Conservation (phyloP, 305 asterid species). For the Ajuga reptans region DNA sequence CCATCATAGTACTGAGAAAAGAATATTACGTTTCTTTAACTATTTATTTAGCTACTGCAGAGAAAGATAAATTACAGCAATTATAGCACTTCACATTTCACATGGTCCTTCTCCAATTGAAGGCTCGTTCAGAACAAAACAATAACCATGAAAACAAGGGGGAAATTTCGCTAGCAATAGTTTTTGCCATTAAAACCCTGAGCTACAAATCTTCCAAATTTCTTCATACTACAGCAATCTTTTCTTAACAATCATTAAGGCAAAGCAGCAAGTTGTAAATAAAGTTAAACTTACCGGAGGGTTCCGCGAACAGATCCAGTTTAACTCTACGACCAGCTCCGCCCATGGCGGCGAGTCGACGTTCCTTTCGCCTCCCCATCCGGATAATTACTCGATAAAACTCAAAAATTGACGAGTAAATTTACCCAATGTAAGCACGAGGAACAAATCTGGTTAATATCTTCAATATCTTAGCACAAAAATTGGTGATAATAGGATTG, state of each 20-base stretch:
- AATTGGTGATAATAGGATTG: neutral
- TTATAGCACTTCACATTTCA: neutral
- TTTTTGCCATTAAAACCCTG: neutral
- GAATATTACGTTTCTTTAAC: neutral
- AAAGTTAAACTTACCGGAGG: slow-evolving; percentile 55
- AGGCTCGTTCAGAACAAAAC: neutral
- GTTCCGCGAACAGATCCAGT: slow-evolving; percentile 91
- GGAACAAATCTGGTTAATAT: neutral
- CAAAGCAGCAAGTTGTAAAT: neutral
- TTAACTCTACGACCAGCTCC: slow-evolving; percentile 77
- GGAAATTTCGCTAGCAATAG: neutral
- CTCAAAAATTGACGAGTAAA: slow-evolving; percentile 6
- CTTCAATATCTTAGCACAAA: neutral
- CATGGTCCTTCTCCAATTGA: neutral
- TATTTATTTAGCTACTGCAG: neutral
- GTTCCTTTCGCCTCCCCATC: slow-evolving; percentile 97
- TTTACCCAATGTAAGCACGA: neutral
- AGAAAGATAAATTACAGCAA: neutral
- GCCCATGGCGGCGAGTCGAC: slow-evolving; percentile 61
- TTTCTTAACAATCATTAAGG: neutral
- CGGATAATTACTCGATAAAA: neutral
- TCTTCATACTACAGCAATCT: neutral
- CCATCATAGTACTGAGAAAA: neutral
- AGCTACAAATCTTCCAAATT: neutral
- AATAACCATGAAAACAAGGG: neutral